These are phyloP conservation scores for Aspergillus hancockii DNA, from an alignment of 495 filamentous ascomycete species.

Conservation along the genomic window DNA sequence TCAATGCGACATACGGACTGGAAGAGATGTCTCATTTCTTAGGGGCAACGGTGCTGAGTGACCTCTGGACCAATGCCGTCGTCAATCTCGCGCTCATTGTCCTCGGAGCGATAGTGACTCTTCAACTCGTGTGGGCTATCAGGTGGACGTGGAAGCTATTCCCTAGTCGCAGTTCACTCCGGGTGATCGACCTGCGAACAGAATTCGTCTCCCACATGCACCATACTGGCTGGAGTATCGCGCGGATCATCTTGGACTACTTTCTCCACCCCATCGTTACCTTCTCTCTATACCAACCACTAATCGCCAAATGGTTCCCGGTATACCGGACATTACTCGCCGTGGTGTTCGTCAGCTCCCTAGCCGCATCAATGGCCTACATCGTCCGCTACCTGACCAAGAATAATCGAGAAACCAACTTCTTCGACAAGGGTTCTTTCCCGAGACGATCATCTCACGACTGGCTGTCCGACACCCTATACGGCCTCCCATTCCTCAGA, in stretches of 20 bases:
- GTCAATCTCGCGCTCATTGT: conserved; percentile 17
- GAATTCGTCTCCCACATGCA: conserved; percentile 8
- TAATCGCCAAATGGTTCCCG: conserved; percentile 10
- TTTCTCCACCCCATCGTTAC: conserved; percentile 15
- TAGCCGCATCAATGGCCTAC: conserved; percentile 5
- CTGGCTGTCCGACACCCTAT: conserved; percentile 14
- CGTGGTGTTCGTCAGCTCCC: background rate
- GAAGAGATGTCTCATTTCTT: conserved; percentile 20
- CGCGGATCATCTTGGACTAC: conserved; percentile 17
- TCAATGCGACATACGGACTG: conserved; percentile 14
- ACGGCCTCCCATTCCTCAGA: conserved; percentile 15
- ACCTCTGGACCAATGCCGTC: conserved; percentile 21
- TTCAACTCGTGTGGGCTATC: conserved; percentile 5
- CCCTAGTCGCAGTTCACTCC: background rate
- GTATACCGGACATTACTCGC: conserved; percentile 17
- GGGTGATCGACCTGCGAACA: background rate
- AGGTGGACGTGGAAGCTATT: conserved; percentile 9
- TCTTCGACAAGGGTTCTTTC: conserved; percentile 8
- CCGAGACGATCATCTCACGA: background rate
- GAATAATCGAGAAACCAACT: conserved; percentile 2
- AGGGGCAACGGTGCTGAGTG: conserved; percentile 14
- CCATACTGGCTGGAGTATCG: conserved; percentile 17
- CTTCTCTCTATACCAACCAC: conserved; percentile 15
- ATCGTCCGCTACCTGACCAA: conserved; percentile 6
- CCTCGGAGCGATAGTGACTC: conserved; percentile 3